A percentile compares a stretch with the other conserved stretches of the same genome.
These are phyloP conservation scores for Thielaviopsis ethacetica DNA, from an alignment of 2,329 filamentous ascomycete species.

Conservation along the genomic window DNA sequence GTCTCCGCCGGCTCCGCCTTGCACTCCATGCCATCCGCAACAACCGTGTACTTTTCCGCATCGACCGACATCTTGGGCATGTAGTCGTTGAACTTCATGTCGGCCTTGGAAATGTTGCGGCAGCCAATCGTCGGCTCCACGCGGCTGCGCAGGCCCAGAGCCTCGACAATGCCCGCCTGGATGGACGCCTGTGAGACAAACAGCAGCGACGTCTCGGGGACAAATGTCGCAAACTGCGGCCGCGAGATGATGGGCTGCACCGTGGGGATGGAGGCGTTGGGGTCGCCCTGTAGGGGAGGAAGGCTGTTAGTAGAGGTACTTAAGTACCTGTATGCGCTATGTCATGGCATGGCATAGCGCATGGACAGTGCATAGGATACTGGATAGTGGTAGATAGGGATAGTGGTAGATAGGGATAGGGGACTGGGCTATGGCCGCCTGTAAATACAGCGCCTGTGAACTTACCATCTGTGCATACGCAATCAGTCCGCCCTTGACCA, in stretches of 20 bases:
- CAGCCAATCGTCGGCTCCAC: conserved; percentile 67
- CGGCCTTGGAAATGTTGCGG: conserved; percentile 57
- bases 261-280: conserved; percentile 73
- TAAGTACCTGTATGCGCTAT: too few species aligned
- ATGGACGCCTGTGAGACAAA: conserved; percentile 69
- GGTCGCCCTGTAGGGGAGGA: conserved; percentile 47
- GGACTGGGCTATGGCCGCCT: neutral
- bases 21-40: conserved; percentile 65
- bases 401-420: neutral
- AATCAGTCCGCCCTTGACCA: conserved; percentile 82
- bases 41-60: conserved; percentile 74
- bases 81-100: conserved; percentile 79
- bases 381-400: neutral
- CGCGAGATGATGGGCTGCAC: conserved; percentile 71
- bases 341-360: too few species aligned
- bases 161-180: conserved; percentile 45
- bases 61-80: conserved; percentile 85
- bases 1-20: conserved; percentile 52
- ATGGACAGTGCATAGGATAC: too few species aligned
- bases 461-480: conserved; percentile 67
- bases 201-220: conserved; percentile 57
- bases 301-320: neutral
- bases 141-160: conserved; percentile 62
- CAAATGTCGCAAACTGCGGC: conserved; percentile 67
- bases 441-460: conserved; percentile 8